Base-by-base conservation (phyloP, 1,284 basidiomycete species). In the Earliella scabrosa region DNA sequence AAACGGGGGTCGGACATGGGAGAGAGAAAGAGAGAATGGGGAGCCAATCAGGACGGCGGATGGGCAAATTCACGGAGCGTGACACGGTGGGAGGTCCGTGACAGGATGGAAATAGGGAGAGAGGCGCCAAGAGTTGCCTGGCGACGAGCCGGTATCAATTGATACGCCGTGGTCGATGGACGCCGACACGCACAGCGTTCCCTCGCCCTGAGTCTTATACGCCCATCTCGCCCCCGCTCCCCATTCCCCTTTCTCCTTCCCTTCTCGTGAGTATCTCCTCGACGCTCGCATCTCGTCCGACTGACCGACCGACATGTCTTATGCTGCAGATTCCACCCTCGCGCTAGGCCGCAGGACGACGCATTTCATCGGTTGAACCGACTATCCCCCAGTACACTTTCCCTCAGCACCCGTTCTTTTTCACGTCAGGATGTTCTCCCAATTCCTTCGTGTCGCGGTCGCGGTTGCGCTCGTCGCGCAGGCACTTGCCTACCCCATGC, bases 1-100 rank as follows among this genome's bases (percentile, higher is more conserved):
- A 99, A 98, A 32, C 97, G 86, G 32, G 88, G 79, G 73, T 97
- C 95, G 34, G 87, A 84, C 89, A 91, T 90, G 64, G 62, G 58
- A 53, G 50, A 50, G 51, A 45, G 52, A 45, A 59, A 51, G 27
- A 20, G 27, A 18, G 43, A 18, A 21, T 14, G 7, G 23, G 21
- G 32, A 63, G 60, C 65, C 63, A 67, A 66, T 69, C 59, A 63
- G 60, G 27, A 57, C 27, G 41, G 34, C 36, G 41, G 45, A 29
- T 27, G 32, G 41, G 34, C 56, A 62, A 69, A 66, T 48, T 63
- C 49, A 11, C 40, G 53, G 54, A 11, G 52, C 35, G 59, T 52
- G 50, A 58, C 45, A 52, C 3, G 46, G 31, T 11, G 14, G 44
- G 43, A 50, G 24, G 27, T 21, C 32, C 9, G 49, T 46, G 45